A percentile compares a stretch with the other conserved stretches of the same genome.
Evolutionary conservation across 192 early-diverging fungal species (phyloP).

Genomic region (Podila clonocystis): DNA sequence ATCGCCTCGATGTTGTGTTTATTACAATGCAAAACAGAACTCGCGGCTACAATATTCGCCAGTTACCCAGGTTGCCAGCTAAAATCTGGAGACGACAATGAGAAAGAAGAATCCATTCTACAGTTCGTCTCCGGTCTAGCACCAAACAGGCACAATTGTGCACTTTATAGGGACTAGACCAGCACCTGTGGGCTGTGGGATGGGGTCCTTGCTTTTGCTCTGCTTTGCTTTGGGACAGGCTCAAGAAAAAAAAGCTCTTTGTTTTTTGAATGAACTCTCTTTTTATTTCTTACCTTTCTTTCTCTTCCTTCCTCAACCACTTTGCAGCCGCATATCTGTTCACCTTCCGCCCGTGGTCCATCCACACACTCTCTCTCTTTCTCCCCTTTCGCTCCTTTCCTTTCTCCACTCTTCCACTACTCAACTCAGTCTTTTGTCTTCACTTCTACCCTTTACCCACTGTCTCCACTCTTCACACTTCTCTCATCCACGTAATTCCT

Average conservation of each 20-base stretch:
- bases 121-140: too few relatives aligned
- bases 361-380: background rate
- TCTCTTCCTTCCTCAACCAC: background rate
- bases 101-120: too few relatives aligned
- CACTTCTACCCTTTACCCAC: background rate
- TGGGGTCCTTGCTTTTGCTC: background rate
- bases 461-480: background rate
- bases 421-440: too few relatives aligned
- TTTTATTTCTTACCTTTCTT: background rate
- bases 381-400: background rate
- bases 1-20: too few relatives aligned
- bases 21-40: background rate
- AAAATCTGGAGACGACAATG: too few relatives aligned
- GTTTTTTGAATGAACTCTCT: background rate
- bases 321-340: background rate
- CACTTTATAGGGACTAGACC: constrained; percentile 18
- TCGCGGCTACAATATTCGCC: background rate
- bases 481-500: background rate
- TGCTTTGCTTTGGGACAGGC: background rate
- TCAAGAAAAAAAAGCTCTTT: background rate
- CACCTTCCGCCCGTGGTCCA: background rate
- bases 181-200: background rate
- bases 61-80: background rate
- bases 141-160: constrained; percentile 10
- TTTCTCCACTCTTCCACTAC: background rate